These are phyloP conservation scores for Thelephora ganbajun DNA, from an alignment of 768 basidiomycete genomes.

Conservation along the genomic window DNA sequence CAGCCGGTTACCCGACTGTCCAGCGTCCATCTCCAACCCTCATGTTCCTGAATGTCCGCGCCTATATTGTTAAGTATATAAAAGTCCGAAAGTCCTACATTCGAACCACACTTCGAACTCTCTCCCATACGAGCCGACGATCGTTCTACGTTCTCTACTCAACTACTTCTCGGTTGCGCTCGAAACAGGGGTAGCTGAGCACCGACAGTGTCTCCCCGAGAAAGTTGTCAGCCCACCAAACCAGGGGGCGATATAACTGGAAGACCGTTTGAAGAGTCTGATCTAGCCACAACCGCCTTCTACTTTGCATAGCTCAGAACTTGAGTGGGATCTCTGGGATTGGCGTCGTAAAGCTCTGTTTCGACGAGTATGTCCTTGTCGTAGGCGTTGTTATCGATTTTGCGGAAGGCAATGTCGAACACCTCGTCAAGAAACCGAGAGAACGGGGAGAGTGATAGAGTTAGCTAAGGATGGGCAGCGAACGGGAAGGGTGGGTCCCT, in stretches of 20 bases:
- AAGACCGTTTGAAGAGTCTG: slow-evolving; percentile 64
- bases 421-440: too few species aligned
- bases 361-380: slow-evolving; percentile 86
- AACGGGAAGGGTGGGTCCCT: too few species aligned
- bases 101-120: too few species aligned
- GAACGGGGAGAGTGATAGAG: too few species aligned
- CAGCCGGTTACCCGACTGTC: too few species aligned
- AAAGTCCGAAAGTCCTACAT: too few species aligned
- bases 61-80: too few species aligned
- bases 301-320: slow-evolving; percentile 67
- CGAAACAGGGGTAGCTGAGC: slow-evolving; percentile 66
- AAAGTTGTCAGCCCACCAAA: not conserved
- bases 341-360: slow-evolving; percentile 75
- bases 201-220: slow-evolving; percentile 65
- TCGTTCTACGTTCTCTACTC: too few species aligned
- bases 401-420: slow-evolving; percentile 57
- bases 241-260: not conserved
- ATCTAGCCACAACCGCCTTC: slow-evolving; percentile 57
- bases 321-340: slow-evolving; percentile 65
- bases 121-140: too few species aligned
- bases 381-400: slow-evolving; percentile 87
- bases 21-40: too few species aligned
- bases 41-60: too few species aligned
- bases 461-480: too few species aligned
- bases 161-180: slow-evolving; percentile 66